Base-by-base conservation (phyloP, 257 asterid species). In the Fraxinus anomala region DNA sequence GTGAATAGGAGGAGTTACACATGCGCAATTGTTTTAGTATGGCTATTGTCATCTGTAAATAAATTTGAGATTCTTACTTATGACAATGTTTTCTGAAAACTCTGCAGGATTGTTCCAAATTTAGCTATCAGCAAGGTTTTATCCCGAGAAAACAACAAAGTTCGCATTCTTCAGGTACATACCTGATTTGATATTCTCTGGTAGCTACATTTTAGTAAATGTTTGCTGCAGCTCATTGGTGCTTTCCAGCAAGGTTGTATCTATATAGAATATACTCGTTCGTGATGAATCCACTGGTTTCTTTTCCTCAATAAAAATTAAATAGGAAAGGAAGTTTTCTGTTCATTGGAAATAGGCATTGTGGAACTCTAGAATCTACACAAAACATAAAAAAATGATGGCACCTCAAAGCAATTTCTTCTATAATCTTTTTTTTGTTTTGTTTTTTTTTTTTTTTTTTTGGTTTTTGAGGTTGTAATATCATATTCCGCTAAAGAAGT, bases 101-200 rank as follows among this genome's bases (percentile, higher is more conserved):
- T 70, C 76, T 90, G 89, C 97, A 94, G 98, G 91, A 86, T 94
- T 76, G 97, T 94, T 84, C 99, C 99, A 69, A 94, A 92, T 81
- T 91, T 94, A 84, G 99, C 97, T 3, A 94, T 94, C 89, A 92
- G 99, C 89, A 94, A 91, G 96, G 82, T 94, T 76, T 82, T 94
- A 75, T 91, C 96, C 59, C 90, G 97, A 78, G 96, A 94, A 83
- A 92, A 90, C 88, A 88, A 94, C 79, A 92, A 87, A 88, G 97
- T 94, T 74, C 94, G 97, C 81, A 92, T 92, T 84, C 93, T 91
- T 86, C 99, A 92, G 97, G 99, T 92, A 84, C 81, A 59, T 36
- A 37, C 44, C 12, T 59, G 56, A 61, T 61, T 24, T 21, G 68
- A 61, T 23, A 61, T 17, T 61, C 17, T 23, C 23, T 61, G 12